Conservation (phyloP, 495 filamentous ascomycete genomes). For the Xylaria acuta region DNA sequence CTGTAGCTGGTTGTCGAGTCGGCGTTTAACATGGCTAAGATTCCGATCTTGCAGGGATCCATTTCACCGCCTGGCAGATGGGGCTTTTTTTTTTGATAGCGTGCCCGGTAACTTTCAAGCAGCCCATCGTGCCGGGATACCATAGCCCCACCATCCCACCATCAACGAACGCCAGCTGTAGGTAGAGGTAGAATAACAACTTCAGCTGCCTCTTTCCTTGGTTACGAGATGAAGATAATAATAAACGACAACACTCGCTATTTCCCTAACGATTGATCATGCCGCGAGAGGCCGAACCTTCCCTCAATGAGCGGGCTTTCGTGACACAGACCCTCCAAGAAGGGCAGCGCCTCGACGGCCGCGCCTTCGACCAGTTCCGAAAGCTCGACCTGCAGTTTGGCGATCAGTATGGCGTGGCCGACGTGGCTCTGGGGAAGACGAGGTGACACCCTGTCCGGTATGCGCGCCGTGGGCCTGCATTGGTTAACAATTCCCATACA, state of each 20-base stretch:
- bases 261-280: constrained; percentile 53
- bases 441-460: constrained; percentile 60
- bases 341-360: constrained; percentile 81
- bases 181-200: constrained; percentile 13
- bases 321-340: constrained; percentile 76
- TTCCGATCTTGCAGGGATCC: constrained; percentile 32
- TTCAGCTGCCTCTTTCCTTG: constrained; percentile 13
- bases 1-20: background rate
- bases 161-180: constrained; percentile 9
- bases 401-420: constrained; percentile 88
- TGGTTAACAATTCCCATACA: constrained; percentile 43
- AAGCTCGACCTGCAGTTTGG: constrained; percentile 79
- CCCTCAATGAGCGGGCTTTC: constrained; percentile 79
- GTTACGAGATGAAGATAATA: constrained; percentile 30
- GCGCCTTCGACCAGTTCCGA: constrained; percentile 78
- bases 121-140: constrained; percentile 5
- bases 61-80: constrained; percentile 43
- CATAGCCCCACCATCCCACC: constrained; percentile 37
- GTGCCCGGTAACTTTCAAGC: background rate
- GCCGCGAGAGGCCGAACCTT: constrained; percentile 88
- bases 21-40: constrained; percentile 9
- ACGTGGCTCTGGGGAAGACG: constrained; percentile 89
- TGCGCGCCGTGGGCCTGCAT: background rate
- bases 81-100: background rate
- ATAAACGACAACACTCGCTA: constrained; percentile 18